phyloP scores from a whole-genome alignment of 805 yeast species.

The Kodamaea jinghongensis region DNA sequence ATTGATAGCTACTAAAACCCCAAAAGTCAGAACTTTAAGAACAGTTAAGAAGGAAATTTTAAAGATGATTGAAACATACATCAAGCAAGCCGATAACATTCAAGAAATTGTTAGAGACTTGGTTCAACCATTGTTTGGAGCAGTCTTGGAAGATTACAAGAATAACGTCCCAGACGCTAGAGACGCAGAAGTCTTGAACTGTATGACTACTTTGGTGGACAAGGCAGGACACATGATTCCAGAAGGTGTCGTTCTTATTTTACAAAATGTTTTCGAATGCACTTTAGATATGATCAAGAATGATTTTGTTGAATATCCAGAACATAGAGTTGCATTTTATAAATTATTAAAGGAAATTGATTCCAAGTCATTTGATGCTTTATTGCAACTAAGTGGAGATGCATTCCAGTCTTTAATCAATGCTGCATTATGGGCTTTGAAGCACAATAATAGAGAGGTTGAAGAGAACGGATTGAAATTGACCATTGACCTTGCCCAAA shows the following conservation, averaged over 20 bases:
- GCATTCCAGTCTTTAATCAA: constrained; percentile 89
- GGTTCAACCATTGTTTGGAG: constrained; percentile 75
- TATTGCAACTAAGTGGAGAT: constrained; percentile 83
- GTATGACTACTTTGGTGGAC: constrained; percentile 86
- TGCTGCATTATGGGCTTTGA: constrained; percentile 97
- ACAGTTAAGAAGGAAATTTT: constrained; percentile 94
- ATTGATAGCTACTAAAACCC: constrained; percentile 87
- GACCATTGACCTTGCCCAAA: constrained; percentile 77
- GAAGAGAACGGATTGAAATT: constrained; percentile 87
- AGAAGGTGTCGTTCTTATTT: constrained; percentile 80
- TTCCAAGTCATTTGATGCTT: constrained; percentile 78
- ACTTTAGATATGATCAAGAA: constrained; percentile 94
- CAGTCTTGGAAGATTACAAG: constrained; percentile 87
- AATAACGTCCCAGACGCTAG: constrained; percentile 92
- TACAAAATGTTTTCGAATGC: constrained; percentile 90
- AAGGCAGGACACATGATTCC: constrained; percentile 87
- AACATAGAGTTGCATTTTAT: constrained; percentile 95
- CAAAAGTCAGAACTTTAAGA: constrained; percentile 91
- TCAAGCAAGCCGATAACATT: constrained; percentile 79
- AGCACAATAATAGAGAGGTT: constrained; percentile 95
- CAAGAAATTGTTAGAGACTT: constrained; percentile 82
- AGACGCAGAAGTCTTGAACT: constrained; percentile 94
- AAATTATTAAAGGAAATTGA: constrained; percentile 85
- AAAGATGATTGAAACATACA: constrained; percentile 82
- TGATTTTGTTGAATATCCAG: constrained; percentile 95